Conservation (phyloP, 495 filamentous ascomycete genomes). For the Pyronema domesticum region DNA sequence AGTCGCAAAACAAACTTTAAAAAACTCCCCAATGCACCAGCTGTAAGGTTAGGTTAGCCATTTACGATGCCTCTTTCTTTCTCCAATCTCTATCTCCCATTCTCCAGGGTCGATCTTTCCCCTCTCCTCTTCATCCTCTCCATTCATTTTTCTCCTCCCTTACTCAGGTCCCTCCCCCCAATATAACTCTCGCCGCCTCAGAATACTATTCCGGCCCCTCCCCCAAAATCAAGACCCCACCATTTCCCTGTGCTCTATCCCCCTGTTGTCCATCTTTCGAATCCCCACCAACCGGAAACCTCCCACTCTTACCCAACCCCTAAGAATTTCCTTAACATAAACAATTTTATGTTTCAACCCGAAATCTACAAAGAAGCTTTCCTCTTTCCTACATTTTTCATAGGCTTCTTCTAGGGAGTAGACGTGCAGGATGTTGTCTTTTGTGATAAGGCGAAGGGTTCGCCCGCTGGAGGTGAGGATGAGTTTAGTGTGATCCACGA, state of each 20-base stretch:
- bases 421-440: conserved; percentile 17
- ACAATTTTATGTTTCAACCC: conserved; percentile 18
- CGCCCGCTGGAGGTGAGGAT: conserved; percentile 17
- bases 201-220: conserved; percentile 8
- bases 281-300: conserved; percentile 18
- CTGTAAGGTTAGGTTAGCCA: too few species aligned
- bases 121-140: too few species aligned
- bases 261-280: conserved; percentile 7
- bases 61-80: too few species aligned
- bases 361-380: conserved; percentile 10
- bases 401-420: conserved; percentile 21
- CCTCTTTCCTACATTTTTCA: conserved; percentile 12
- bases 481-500: conserved; percentile 85
- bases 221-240: conserved; percentile 14
- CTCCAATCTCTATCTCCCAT: too few species aligned
- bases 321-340: conserved; percentile 20
- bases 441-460: conserved; percentile 19
- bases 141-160: conserved; percentile 7
- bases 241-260: neutral
- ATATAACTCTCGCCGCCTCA: neutral
- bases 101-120: too few species aligned
- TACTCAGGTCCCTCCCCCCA: neutral
- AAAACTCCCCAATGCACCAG: too few species aligned
- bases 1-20: too few species aligned
- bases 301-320: conserved; percentile 11